Conservation (phyloP, 2,329 filamentous ascomycete species). For the Pseudogymnoascus sp. region DNA sequence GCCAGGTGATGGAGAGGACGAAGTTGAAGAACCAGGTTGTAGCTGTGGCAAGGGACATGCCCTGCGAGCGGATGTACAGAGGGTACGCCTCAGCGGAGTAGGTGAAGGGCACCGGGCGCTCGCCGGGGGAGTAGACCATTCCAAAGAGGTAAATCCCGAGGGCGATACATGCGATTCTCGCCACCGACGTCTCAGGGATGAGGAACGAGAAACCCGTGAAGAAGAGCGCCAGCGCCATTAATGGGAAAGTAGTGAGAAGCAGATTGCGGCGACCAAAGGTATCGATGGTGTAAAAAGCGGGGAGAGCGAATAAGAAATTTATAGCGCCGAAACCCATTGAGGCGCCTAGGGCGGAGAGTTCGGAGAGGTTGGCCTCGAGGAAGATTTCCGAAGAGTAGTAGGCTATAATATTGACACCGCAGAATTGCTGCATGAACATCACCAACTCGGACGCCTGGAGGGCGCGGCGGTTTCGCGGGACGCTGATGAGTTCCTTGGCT, state of each 20-base stretch:
- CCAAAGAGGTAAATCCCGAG: slow-evolving; percentile 45
- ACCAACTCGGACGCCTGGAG: slow-evolving; percentile 55
- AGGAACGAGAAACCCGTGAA: slow-evolving; percentile 48
- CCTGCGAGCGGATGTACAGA: slow-evolving; percentile 51
- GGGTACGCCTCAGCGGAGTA: slow-evolving; percentile 64
- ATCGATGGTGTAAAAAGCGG: slow-evolving; percentile 61
- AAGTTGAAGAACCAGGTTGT: slow-evolving; percentile 36
- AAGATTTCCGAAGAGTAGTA: slow-evolving; percentile 60
- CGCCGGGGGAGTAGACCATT: slow-evolving; percentile 51
- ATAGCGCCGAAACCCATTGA: slow-evolving; percentile 59
- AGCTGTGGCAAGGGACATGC: slow-evolving; percentile 53
- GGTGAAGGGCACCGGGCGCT: slow-evolving; percentile 54
- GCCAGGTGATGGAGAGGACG: slow-evolving; percentile 19
- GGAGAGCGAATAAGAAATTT: slow-evolving; percentile 59
- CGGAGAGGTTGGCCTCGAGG: slow-evolving; percentile 44
- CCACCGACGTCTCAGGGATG: slow-evolving; percentile 34
- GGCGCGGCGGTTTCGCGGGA: slow-evolving; percentile 57
- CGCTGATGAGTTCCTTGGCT: slow-evolving; percentile 50
- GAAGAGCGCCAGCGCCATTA: slow-evolving; percentile 51
- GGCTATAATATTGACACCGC: slow-evolving; percentile 48
- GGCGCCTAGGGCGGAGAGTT: slow-evolving; percentile 47
- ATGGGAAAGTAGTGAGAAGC: slow-evolving; percentile 56
- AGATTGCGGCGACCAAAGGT: slow-evolving; percentile 60
- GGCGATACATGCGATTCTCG: slow-evolving; percentile 30
- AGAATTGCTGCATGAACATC: slow-evolving; percentile 62